Evolutionary conservation across 2,329 filamentous ascomycete species (phyloP), one percentile per base, ranked within the genome.

Genomic region (Diaporthe nobilis): DNA sequence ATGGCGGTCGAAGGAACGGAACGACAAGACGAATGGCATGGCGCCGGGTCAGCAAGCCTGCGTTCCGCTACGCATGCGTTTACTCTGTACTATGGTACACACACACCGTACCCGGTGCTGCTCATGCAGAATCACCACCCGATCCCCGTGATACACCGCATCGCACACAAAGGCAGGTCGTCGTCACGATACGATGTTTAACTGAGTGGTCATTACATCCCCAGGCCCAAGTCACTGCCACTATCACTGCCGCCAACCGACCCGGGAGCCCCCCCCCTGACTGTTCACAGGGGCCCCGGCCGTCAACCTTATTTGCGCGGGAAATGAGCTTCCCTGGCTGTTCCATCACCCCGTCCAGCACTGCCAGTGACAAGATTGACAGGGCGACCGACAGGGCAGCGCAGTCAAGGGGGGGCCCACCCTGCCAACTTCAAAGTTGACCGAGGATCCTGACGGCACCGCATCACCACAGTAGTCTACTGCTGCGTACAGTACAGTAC

Each of bases 231-330:
- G 9, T 34, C 63, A 68, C 63, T 67, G 63, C 44, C 63, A 67
- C 63, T 51, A n/a, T 51, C 63, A 51, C 44, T 67, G 63, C 31
- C 63, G 22, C 44, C 61, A 51, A 51, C 61, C 61, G 61, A 67
- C 28, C 42, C 28, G 61, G 61, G 61, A 31, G 25, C 17, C 63
- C 63, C 17, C 63, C 63, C 63, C 63, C 44, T 68, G 63, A 51
- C 44, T 39, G 28, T 34, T 44, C 17, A 39, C 31, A 53, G 65
- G 65, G 65, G 20, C 17, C 47, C 65, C n/a, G 44, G 65, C 34
- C 34, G 65, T 53, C 65, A 68, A 68, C 65, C 65, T 68, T 68
- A 68, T 68, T 68, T 68, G 65, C 65, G 47, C 31, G 22, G 47
- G 65, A 68, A 68, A 68, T 68, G 65, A 68, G 44, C 44, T 68